Conservation (phyloP, 2,329 filamentous ascomycete species). For the Bipolaris zeicola region DNA sequence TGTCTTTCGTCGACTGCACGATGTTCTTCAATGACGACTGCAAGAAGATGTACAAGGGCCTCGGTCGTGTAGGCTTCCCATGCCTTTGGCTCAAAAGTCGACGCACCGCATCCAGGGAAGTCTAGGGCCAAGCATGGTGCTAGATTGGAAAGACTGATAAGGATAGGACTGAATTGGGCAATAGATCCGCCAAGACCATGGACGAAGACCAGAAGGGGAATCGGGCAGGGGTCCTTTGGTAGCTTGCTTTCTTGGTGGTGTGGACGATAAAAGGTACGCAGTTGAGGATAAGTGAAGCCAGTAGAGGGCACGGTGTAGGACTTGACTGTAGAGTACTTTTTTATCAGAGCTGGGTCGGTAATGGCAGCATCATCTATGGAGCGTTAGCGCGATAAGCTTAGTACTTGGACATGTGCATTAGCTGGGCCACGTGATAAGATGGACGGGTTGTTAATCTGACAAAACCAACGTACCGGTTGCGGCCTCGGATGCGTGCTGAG, state of each 20-base stretch:
- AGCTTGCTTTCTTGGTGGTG: conserved; percentile 85
- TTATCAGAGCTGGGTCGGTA: conserved; percentile 80
- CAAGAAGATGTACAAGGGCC: conserved; percentile 75
- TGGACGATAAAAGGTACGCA: conserved; percentile 82
- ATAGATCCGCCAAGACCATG: conserved; percentile 93
- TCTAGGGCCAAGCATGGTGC: conserved; percentile 88
- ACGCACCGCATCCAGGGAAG: conserved; percentile 86
- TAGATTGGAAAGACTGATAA: conserved; percentile 80
- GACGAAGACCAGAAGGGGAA: conserved; percentile 87
- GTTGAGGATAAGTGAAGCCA: conserved; percentile 70
- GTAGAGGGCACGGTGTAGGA: conserved; percentile 72
- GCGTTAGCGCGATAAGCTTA: conserved; percentile 14
- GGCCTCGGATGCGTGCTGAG: conserved; percentile 28
- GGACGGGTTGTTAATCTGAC: conserved; percentile 12
- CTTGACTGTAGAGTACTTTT: conserved; percentile 72
- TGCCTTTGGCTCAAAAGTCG: conserved; percentile 69
- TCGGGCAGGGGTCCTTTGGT: conserved; percentile 70
- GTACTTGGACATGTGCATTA: background rate
- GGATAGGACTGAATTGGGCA: conserved; percentile 81
- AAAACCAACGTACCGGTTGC: conserved; percentile 33
- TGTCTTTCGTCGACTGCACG: conserved; percentile 69
- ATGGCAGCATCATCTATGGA: conserved; percentile 51
- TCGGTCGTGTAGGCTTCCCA: conserved; percentile 83
- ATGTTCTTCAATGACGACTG: conserved; percentile 74
- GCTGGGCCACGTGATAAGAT: conserved; percentile 15